Conservation (phyloP, 2,329 filamentous ascomycete genomes). For the Alternaria gansuensis region DNA sequence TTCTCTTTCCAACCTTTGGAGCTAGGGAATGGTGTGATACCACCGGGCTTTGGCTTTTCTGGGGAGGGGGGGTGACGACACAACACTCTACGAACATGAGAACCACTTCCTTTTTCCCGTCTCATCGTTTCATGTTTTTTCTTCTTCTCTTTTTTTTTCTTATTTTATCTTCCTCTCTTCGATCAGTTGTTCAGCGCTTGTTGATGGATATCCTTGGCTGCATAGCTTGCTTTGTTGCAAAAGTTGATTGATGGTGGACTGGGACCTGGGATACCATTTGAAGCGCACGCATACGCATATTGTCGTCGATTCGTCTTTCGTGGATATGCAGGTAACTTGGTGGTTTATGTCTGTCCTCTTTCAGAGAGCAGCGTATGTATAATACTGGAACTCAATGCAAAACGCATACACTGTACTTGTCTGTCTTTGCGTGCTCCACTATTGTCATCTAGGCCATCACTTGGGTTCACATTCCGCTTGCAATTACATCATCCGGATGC, state of each 20-base stretch:
- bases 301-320: background rate
- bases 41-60: conserved; percentile 23
- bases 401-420: conserved; percentile 3
- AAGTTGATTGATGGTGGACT: conserved; percentile 9
- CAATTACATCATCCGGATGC: background rate
- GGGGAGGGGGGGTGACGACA: conserved; percentile 23
- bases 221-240: conserved; percentile 10
- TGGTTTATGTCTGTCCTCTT: background rate
- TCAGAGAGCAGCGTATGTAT: conserved; percentile 1
- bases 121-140: conserved; percentile 16
- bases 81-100: conserved; percentile 30
- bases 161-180: background rate
- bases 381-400: conserved; percentile 8
- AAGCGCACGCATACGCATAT: conserved; percentile 5
- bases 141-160: conserved; percentile 2
- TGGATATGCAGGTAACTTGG: conserved; percentile 1
- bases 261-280: background rate
- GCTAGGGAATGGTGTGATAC: conserved; percentile 23
- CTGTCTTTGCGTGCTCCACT: background rate
- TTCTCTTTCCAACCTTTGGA: conserved; percentile 9
- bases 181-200: conserved; percentile 3
- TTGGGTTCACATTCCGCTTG: background rate
- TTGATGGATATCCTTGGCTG: conserved; percentile 7
- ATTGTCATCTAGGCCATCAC: background rate
- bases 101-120: conserved; percentile 19